Evolutionary conservation across 345 rosid genomes (phyloP), one percentile per base, ranked within the genome.

Genomic region (Aethionema arabicum): DNA sequence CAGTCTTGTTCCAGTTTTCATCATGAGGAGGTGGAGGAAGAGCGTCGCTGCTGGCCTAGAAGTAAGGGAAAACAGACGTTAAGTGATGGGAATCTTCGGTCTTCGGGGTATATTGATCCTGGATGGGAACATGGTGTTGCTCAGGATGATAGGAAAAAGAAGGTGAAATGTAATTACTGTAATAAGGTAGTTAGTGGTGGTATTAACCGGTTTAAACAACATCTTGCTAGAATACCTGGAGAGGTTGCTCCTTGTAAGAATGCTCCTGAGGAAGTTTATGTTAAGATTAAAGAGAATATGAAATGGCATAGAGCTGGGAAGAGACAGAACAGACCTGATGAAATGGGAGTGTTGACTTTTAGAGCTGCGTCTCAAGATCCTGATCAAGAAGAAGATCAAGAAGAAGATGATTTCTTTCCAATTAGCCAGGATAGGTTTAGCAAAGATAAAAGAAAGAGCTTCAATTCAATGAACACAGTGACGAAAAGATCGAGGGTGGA

Each of bases 101-200:
- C 95, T 64, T 76, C 86, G 43, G 91, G 91, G 12, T 84, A 83
- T 56, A 78, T 85, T 67, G 95, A 85, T 65, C 95, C 91, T 27
- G 95, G 95, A 41, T 87, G 95, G 90, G 90, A 84, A 53, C 88
- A 87, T 65, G 83, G 89, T 68, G 78, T 81, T 72, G 82, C 91
- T 44, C 89, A 87, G 59, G 95, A 85, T 58, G 91, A 83, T 50
- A 87, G 76, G 82, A 83, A 87, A 67, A 87, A 85, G 78, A 80
- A 74, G 62, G 95, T 84, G 38, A 84, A 80, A 70, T 84, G 95
- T 76, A 84, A 83, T 55, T 87, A 87, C 15, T 83, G 87, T 76
- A 81, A 82, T 39, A 85, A 83, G 80, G 63, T 76, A 49, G 82
- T 85, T 63, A 85, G 85, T 69, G 95, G 95, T 27, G 88, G 91